These are phyloP conservation scores for Coniochaeta ligniaria DNA, from an alignment of 2,329 filamentous ascomycete species.

Conservation along the genomic window DNA sequence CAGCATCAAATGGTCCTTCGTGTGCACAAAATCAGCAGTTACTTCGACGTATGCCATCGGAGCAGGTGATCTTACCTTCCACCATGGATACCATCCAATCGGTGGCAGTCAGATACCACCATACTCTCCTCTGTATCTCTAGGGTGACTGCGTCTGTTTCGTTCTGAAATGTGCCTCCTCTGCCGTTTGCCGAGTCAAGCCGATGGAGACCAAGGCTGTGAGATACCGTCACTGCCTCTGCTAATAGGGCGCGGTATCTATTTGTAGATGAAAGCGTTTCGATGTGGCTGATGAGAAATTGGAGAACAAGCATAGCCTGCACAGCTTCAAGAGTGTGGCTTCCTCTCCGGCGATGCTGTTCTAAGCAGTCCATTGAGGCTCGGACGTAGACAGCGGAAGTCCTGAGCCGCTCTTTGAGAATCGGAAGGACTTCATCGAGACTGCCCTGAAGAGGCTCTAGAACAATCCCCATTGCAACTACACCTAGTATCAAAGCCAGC, in stretches of 20 bases:
- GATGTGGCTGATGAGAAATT: not conserved
- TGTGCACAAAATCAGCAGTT: not conserved
- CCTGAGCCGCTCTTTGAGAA: not conserved
- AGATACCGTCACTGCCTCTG: not conserved
- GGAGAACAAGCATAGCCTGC: not conserved
- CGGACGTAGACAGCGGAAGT: not conserved
- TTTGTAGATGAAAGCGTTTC: not conserved
- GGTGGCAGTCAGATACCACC: not conserved
- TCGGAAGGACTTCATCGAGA: not conserved
- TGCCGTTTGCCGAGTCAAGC: not conserved
- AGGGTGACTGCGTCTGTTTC: not conserved
- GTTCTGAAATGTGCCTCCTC: not conserved
- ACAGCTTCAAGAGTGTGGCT: not conserved
- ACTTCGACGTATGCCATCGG: not conserved
- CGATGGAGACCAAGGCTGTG: not conserved
- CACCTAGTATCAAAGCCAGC: not conserved
- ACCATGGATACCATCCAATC: not conserved
- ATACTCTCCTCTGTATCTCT: constrained; percentile 1
- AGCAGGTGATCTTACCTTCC: not conserved
- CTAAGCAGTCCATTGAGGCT: not conserved
- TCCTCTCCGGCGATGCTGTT: not conserved
- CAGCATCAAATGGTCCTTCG: not conserved
- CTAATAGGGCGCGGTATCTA: not conserved
- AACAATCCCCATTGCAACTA: not conserved
- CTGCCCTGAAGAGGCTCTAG: not conserved